Base-by-base conservation (phyloP, 148 eudicot genomes). In the Vaccinium macrocarpon region DNA sequence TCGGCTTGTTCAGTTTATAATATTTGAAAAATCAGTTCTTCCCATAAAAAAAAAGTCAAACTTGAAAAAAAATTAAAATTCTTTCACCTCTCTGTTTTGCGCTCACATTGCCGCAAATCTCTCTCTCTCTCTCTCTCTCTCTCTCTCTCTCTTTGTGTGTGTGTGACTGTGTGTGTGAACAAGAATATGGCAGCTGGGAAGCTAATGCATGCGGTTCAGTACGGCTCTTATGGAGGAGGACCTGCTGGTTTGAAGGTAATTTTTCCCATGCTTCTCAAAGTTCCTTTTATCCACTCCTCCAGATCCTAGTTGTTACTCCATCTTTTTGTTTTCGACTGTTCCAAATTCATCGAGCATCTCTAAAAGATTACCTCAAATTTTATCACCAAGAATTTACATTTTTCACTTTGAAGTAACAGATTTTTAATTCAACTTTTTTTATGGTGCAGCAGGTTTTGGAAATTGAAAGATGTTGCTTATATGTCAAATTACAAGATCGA, bases 201-300 rank as follows among this genome's bases (percentile, higher is more conserved):
- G 88, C 19, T 88, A 18, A 91, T 92, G 95, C 88, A 82, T 23
- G 93, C 91, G 3, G 75, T 91, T 86, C 90, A 87, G 80, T 91
- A 91, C 79, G 85, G 71, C 19, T 50, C 84, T 68, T 91, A 92
- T 76, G 93, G 92, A 29, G 93, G 92, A 15, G 92, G 93, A 10
- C 84, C 87, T 52, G 83, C 88, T 51, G 90, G 86, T 12, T 89
- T 91, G 79, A 85, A 91, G 92, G 93, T 89, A 61, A 12, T 77
- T 51, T 77, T 51, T 15, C 21, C 6, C 14, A 21, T 59, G 3
- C 51, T 57, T 35, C 52, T 79, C 3, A 4, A 14, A 55, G 15
- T 55, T 55, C 59, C 16, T 59, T 59, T 18, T 59, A 16, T 59
- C 2, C 2, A 27, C 35, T 77, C 2, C 21, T 66, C 18, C 13